Percentiles rank a stretch among this genome's conserved stretches.
Evolutionary conservation across 23 red algal genomes (phyloP).

Genomic region (Rhodosorus marinus): DNA sequence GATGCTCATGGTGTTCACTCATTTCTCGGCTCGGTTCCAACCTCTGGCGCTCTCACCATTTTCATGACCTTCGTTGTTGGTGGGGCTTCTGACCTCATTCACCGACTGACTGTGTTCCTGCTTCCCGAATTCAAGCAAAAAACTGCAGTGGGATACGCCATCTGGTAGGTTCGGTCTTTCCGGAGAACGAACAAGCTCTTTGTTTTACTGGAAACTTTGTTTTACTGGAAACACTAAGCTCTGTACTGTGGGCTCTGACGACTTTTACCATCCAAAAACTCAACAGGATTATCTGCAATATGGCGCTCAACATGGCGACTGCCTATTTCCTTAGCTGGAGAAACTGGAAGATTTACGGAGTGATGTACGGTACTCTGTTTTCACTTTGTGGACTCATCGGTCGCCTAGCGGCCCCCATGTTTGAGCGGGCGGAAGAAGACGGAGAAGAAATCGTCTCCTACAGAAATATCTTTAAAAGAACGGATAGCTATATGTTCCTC

Average conservation of each 20-base stretch:
- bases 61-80: too few species aligned
- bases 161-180: constrained; percentile 68
- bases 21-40: too few species aligned
- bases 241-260: constrained; percentile 64
- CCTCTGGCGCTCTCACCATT: constrained; percentile 41
- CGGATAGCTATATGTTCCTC: constrained; percentile 78
- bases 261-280: constrained; percentile 62
- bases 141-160: too few species aligned
- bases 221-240: constrained; percentile 23
- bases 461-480: constrained; percentile 74
- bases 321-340: constrained; percentile 75
- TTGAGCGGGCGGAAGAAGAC: constrained; percentile 80
- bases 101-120: too few species aligned
- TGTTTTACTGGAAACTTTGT: constrained; percentile 62
- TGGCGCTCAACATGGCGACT: constrained; percentile 34
- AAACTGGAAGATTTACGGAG: constrained; percentile 65
- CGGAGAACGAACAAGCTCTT: constrained; percentile 63
- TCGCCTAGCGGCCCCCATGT: constrained; percentile 69
- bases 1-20: too few species aligned
- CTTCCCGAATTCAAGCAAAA: too few species aligned
- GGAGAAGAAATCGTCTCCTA: constrained; percentile 65
- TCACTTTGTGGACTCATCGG: constrained; percentile 76
- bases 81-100: too few species aligned
- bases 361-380: constrained; percentile 56
- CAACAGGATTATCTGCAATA: constrained; percentile 56